Base-by-base conservation (phyloP, 345 rosid genomes). In the Conringia planisiliqua region DNA sequence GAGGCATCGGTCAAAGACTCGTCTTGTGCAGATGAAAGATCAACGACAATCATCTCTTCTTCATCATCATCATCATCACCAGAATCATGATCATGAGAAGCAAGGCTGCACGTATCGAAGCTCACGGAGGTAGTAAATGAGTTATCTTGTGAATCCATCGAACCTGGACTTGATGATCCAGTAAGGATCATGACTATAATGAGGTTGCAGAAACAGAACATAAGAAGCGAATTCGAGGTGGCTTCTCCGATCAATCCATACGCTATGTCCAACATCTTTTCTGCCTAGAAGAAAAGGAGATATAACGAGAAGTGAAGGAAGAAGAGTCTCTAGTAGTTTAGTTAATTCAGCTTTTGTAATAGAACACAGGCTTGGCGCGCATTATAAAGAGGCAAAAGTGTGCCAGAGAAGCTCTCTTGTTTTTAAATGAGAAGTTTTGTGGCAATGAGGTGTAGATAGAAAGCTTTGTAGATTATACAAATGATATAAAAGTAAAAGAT, bases 181-280 rank as follows among this genome's bases (percentile, higher is more conserved):
- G 70, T 70, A 8, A 76, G 47, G 51, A 76, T 76, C 1, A 76
- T 62, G 52, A 70, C 75, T 26, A 76, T 70, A n/a, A 76, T 76
- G 9, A 76, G 27, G 35, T 76, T 76, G 66, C 75, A 76, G 52
- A 76, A 76, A 46, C 80, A 76, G 59, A 76, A 76, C 75, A 76
- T 76, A 18, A 76, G 80, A 55, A 76, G 80, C 14, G 80, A 76
- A n/a, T 76, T 76, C 59, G 75, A 76, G 0, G 71, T 63, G 12
- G 60, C 80, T 35, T 76, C 71, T 36, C 75, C 75, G 11, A 76
- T 64, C 75, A 70, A 27, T 24, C 44, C 75, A 33, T 62, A 69
- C 1, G 80, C 71, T 52, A 76, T 70, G 43, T 70, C 52, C 75
- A 76, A 43, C 80, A 70, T 76, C 52, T 44, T 62, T 54, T 63